Conservation (phyloP, 768 basidiomycete genomes). For the Leucocoprinus birnbaumii region DNA sequence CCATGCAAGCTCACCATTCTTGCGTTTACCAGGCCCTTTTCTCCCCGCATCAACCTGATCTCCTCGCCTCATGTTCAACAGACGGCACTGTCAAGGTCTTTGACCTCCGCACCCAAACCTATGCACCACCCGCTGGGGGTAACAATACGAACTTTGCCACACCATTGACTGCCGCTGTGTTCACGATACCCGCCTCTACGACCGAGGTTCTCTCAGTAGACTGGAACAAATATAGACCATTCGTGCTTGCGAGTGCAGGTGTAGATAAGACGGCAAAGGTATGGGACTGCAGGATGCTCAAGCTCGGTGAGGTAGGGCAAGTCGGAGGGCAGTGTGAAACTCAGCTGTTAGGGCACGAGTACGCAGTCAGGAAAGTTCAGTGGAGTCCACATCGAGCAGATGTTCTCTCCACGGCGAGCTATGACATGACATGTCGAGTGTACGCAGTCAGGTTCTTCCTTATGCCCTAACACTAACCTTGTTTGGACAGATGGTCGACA, state of each 20-base stretch:
- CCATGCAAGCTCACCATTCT: constrained; percentile 78
- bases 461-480: constrained; percentile 1
- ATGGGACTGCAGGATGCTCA: constrained; percentile 89
- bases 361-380: constrained; percentile 84
- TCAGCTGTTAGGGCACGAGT: constrained; percentile 81
- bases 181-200: constrained; percentile 76
- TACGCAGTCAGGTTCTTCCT: constrained; percentile 37
- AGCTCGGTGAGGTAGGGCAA: constrained; percentile 46
- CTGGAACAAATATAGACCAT: constrained; percentile 91
- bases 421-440: constrained; percentile 96
- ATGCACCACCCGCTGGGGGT: constrained; percentile 39
- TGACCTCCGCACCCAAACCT: constrained; percentile 68
- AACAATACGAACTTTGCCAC: constrained; percentile 57
- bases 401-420: constrained; percentile 65
- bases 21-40: constrained; percentile 92
- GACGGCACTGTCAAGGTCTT: constrained; percentile 86
- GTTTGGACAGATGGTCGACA: constrained; percentile 66
- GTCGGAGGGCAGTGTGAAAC: constrained; percentile 74
- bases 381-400: constrained; percentile 84
- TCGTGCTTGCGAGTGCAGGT: constrained; percentile 71
- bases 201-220: constrained; percentile 81
- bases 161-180: constrained; percentile 65
- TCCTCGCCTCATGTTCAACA: constrained; percentile 80
- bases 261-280: constrained; percentile 76
- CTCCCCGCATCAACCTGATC: constrained; percentile 86